phyloP scores from a whole-genome alignment of 108 stramenopile species.

The Fistulifera pelliculosa region DNA sequence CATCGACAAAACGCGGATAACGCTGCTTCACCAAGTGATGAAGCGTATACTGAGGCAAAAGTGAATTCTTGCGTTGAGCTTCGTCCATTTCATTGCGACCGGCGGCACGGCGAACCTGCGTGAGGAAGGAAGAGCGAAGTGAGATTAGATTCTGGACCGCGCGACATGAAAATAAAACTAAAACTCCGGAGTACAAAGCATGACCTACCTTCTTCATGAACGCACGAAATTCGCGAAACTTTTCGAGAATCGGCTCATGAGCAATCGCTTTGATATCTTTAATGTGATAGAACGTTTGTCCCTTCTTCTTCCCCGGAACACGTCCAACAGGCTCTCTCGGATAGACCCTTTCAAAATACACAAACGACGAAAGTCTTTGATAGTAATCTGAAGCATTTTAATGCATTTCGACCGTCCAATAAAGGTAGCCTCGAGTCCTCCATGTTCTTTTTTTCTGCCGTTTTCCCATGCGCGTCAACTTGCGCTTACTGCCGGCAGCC shows the following conservation, averaged over 20 bases:
- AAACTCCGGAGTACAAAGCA: too few relatives aligned
- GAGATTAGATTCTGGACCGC: too few relatives aligned
- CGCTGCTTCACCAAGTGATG: slow-evolving; percentile 96
- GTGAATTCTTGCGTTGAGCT: slow-evolving; percentile 65
- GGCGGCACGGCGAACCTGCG: slow-evolving; percentile 49
- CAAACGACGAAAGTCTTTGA: slow-evolving; percentile 97
- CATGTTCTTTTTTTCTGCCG: slow-evolving; percentile 81
- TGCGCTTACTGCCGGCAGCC: slow-evolving; percentile 86
- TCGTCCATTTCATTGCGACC: slow-evolving; percentile 86
- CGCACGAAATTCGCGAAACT: slow-evolving; percentile 92
- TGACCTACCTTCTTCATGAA: slow-evolving; percentile 88
- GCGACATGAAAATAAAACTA: too few relatives aligned
- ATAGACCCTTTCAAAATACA: slow-evolving; percentile 99
- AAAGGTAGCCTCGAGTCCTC: slow-evolving; percentile 92
- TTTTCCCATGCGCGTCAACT: slow-evolving; percentile 96
- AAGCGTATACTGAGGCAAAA: slow-evolving; percentile 84
- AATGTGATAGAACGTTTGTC: slow-evolving; percentile 94
- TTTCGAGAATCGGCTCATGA: slow-evolving; percentile 95
- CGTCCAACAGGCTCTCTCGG: slow-evolving; percentile 89
- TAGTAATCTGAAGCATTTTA: slow-evolving; percentile 86
- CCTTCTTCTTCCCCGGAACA: slow-evolving; percentile 82
- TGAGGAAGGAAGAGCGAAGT: too few relatives aligned
- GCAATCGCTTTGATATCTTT: slow-evolving; percentile 94
- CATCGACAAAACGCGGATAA: slow-evolving; percentile 97
- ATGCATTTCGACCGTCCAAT: slow-evolving; percentile 87